phyloP scores from a whole-genome alignment of 345 rosid species.

The Euphorbia peplus region DNA sequence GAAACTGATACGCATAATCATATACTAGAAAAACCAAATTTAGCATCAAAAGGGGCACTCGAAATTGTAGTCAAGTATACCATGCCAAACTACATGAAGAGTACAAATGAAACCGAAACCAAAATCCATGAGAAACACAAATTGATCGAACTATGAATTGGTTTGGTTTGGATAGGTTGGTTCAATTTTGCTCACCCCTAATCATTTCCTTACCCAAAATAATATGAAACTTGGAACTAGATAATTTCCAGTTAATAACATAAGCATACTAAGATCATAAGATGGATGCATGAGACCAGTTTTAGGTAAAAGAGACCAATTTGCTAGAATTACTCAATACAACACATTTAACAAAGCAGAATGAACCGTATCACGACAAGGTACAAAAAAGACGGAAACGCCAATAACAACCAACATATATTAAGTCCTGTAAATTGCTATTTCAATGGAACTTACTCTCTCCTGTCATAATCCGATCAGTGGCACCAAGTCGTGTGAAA shows the following conservation, averaged over 20 bases:
- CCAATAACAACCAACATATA: not conserved
- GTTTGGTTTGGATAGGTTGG: too few species aligned
- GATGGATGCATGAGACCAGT: not conserved
- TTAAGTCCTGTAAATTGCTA: not conserved
- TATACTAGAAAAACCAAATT: not conserved
- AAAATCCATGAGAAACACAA: too few species aligned
- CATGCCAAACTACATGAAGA: too few species aligned
- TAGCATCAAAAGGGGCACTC: too few species aligned
- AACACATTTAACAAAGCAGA: not conserved
- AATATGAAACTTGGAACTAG: too few species aligned
- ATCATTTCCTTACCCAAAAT: too few species aligned
- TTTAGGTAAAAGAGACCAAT: not conserved
- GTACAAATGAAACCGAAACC: too few species aligned
- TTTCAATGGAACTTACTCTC: conserved; percentile 56
- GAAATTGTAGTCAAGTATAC: too few species aligned
- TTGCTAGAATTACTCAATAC: not conserved
- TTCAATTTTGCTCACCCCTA: too few species aligned
- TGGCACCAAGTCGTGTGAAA: conserved; percentile 91
- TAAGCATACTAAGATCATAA: too few species aligned
- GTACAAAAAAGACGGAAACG: not conserved
- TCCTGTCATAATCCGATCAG: conserved; percentile 91
- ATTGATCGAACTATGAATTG: too few species aligned
- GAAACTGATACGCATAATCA: not conserved
- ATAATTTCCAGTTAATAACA: too few species aligned
- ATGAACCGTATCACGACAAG: not conserved